These are phyloP conservation scores for Mimosa bimucronata DNA, from an alignment of 306 rosid genomes.

Conservation along the genomic window DNA sequence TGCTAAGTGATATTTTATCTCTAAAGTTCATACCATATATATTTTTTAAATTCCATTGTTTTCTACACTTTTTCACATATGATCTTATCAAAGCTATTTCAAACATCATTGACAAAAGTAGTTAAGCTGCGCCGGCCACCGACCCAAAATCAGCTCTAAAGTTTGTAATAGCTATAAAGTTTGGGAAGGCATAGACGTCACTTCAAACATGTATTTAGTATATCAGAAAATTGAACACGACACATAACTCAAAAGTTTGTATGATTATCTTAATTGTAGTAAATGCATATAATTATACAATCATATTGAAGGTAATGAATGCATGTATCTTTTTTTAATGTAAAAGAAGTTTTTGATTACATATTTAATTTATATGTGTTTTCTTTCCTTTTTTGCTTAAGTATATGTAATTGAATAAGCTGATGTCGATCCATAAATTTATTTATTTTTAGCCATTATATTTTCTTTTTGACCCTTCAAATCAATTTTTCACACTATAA, in stretches of 20 bases:
- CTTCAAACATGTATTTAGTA: neutral
- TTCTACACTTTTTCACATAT: neutral
- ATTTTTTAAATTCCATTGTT: neutral
- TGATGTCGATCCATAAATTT: neutral
- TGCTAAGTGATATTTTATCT: neutral
- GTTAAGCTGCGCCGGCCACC: neutral
- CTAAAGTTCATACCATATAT: neutral
- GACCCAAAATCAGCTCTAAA: neutral
- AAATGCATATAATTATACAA: neutral
- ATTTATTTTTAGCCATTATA: neutral
- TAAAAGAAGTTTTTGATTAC: neutral
- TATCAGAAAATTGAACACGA: neutral
- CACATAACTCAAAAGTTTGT: neutral
- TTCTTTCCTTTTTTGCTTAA: neutral
- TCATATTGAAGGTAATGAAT: neutral
- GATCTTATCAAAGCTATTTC: neutral
- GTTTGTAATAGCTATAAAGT: neutral
- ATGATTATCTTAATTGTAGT: neutral
- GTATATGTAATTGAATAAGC: neutral
- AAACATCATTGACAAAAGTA: neutral
- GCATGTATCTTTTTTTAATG: neutral
- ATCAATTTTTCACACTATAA: neutral
- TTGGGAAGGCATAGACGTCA: neutral
- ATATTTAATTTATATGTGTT: neutral
- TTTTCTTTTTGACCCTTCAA: neutral